These are phyloP conservation scores for Withania somnifera DNA, from an alignment of 305 asterid species.

Conservation along the genomic window DNA sequence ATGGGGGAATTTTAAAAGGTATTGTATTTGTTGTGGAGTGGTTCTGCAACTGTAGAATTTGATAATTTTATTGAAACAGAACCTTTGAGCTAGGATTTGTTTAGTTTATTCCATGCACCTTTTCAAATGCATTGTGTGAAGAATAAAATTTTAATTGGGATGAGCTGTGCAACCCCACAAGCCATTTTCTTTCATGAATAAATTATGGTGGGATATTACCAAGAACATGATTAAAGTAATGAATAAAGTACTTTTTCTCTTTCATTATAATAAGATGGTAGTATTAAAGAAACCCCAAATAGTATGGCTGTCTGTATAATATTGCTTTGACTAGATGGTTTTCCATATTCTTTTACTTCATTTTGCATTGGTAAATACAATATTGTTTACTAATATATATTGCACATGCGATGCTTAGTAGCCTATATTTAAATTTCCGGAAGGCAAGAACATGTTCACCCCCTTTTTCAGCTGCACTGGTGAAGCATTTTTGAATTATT, in stretches of 20 bases:
- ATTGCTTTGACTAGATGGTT: conserved; percentile 38
- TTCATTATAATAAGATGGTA: background rate
- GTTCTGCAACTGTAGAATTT: conserved; percentile 14
- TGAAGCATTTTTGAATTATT: conserved; percentile 26
- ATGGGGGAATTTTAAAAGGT: conserved; percentile 8
- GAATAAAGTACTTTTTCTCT: background rate
- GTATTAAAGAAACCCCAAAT: conserved; percentile 17
- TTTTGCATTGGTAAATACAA: conserved; percentile 20
- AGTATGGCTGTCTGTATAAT: conserved; percentile 4
- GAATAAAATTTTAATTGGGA: conserved; percentile 4
- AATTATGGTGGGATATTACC: conserved; percentile 17
- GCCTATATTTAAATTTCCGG: conserved; percentile 10
- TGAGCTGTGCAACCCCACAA: conserved; percentile 33
- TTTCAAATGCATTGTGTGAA: conserved; percentile 23
- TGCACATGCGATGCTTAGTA: conserved; percentile 35
- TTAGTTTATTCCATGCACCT: background rate
- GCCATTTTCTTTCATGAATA: conserved; percentile 22
- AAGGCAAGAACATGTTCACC: conserved; percentile 30
- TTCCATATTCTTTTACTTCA: conserved; percentile 29
- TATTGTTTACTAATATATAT: conserved; percentile 16
- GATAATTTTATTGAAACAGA: conserved; percentile 12
- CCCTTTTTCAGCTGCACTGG: conserved; percentile 36
- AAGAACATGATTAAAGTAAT: conserved; percentile 26
- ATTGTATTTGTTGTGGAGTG: background rate
- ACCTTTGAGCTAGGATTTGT: conserved; percentile 6